Evolutionary conservation across 2,329 filamentous ascomycete genomes (phyloP), one percentile per base, ranked within the genome.

Genomic region (Clonostachys solani): DNA sequence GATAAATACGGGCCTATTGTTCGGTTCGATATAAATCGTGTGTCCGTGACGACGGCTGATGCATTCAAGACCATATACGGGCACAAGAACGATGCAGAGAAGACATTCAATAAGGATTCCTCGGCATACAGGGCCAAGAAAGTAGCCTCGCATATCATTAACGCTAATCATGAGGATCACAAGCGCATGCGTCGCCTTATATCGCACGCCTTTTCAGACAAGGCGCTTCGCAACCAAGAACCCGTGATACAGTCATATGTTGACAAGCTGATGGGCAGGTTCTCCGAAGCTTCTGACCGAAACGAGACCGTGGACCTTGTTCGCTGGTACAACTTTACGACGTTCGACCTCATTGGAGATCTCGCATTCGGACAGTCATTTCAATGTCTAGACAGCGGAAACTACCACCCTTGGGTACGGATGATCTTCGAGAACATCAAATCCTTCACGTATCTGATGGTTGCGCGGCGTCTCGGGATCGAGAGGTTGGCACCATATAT

Each of bases 61-160:
- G 62, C 61, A 4, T 69, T 61, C 61, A 62, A 61, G 44, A 62
- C 65, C 16, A 71, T 71, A 17, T 69, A 69, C 45, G 62, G 60
- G n/a, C 51, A 44, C 42, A n/a, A 35, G 35, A 29, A 29, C 10
- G 23, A 29, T 29, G 23, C 23, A 29, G 23, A 29, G 2, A 29
- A 29, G 23, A 29, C 23, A 29, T 29, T 29, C 23, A 10, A 29
- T 8, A 29, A 29, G 23, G 23, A 29, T 29, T 9, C 23, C 23
- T 10, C 3, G 23, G 9, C 3, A 10, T 29, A 29, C 23, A 29
- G 23, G 23, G 9, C 8, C 4, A 29, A 29, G 23, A 10, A 29
- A 29, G 9, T 29, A 9, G 23, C 23, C 23, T 29, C 23, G 23
- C 23, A 29, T 9, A 29, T 29, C 3, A 29, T 29, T 29, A 29